Conservation (phyloP, 106 monocot species). For the Ottelia alismoides region DNA sequence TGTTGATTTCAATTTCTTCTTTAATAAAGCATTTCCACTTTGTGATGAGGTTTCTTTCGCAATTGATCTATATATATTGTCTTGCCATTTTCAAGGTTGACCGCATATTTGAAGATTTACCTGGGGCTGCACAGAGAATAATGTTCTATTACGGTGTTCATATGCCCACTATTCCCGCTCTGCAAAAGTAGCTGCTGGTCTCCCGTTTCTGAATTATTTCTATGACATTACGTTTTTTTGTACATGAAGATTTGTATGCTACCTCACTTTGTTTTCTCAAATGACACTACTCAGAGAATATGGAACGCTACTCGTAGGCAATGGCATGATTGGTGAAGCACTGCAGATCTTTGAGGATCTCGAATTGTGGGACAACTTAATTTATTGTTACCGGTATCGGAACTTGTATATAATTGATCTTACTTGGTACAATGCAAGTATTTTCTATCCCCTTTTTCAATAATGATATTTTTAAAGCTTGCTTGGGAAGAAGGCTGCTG, state of each 20-base stretch:
- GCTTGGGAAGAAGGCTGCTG: slow-evolving; percentile 76
- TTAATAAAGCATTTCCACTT: too few relatives aligned
- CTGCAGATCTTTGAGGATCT: slow-evolving; percentile 88
- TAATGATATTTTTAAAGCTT: slow-evolving; percentile 31
- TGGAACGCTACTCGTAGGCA: slow-evolving; percentile 55
- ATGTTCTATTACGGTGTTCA: slow-evolving; percentile 45
- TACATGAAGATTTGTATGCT: too few relatives aligned
- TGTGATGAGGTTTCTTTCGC: too few relatives aligned
- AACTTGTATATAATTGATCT: neutral
- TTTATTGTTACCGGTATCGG: slow-evolving; percentile 75
- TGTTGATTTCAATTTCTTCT: too few relatives aligned
- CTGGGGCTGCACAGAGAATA: slow-evolving; percentile 41
- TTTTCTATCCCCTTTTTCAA: too few relatives aligned
- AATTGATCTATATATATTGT: too few relatives aligned
- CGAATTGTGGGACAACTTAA: slow-evolving; percentile 92
- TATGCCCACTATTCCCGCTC: slow-evolving; percentile 66
- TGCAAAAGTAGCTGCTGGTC: slow-evolving; percentile 90
- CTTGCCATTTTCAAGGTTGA: slow-evolving; percentile 73
- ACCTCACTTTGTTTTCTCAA: too few relatives aligned
- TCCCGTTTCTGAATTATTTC: too few relatives aligned
- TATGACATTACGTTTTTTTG: too few relatives aligned
- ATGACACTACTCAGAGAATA: slow-evolving; percentile 96
- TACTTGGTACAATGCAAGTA: too few relatives aligned
- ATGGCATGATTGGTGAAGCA: slow-evolving; percentile 82
- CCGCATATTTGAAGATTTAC: slow-evolving; percentile 28